Evolutionary conservation across 257 asterid species (phyloP), one percentile per base, ranked within the genome.

Genomic region (Cinchona pubescens): DNA sequence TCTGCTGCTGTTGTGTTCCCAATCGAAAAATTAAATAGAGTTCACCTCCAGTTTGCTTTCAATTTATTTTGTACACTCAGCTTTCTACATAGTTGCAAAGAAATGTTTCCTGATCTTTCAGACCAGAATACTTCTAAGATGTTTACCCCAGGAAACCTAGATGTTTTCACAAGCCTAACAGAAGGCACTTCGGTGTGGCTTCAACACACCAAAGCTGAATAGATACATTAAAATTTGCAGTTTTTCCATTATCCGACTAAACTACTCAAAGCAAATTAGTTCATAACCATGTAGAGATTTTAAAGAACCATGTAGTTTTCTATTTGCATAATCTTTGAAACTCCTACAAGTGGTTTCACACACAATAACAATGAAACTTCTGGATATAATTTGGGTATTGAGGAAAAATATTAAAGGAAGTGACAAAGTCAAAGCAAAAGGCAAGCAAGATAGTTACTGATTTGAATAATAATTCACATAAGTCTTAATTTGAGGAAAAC

Each of bases 341-440:
- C 21, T 4, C 7, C 38, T 59, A 56, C 19, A 59, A 59, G 37
- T 27, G 2, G 4, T 21, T 59, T 29, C 34, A 11, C 6, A 29
- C 65, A 59, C 37, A 29, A 14, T 48, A 14, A 68, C 58, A 45
- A 68, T 13, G 11, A 37, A 9, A 65, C 23, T 62, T 37, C 51
- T 8, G 10, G 21, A 38, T 46, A 14, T 29, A 19, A 67, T 29
- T 43, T 32, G 46, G 23, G 29, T 21, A 49, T 49, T 25, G 53
- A 32, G 0, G 23, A 58, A 34, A 21, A 70, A 30, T 27, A 19
- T 58, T 69, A 40, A 5, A 4, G 32, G 51, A 34, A 56, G 51
- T 29, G n/a, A 73, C 61, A 73, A 42, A 43, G 27, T 58, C 51
- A 45, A 67, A 67, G 72, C 12, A 40, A 38, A 21, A 66, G 12